phyloP scores from a whole-genome alignment of 331 rosid genomes.

The Cydonia oblonga region DNA sequence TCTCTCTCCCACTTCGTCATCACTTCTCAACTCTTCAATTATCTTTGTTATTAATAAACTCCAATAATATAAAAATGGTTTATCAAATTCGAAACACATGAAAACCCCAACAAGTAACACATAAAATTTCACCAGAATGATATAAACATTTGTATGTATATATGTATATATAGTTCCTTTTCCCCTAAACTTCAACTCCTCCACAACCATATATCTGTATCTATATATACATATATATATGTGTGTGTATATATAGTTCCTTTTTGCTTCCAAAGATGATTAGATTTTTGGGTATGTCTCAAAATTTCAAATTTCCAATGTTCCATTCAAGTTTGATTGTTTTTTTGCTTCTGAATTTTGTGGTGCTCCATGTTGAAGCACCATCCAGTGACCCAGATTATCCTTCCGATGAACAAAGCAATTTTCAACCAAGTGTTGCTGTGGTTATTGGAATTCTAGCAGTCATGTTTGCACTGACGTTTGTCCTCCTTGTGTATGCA shows the following conservation, averaged over 20 bases:
- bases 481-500: slow-evolving; percentile 54
- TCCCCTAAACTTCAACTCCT: slow-evolving; percentile 4
- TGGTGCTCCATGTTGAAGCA: slow-evolving; percentile 39
- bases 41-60: neutral
- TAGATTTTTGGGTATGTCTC: slow-evolving; percentile 1
- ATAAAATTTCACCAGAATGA: slow-evolving; percentile 10
- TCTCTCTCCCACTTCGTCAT: too few species aligned
- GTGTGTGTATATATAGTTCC: neutral
- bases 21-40: neutral
- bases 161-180: neutral
- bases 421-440: slow-evolving; percentile 58
- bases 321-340: slow-evolving; percentile 7
- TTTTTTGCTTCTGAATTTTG: slow-evolving; percentile 7
- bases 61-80: neutral
- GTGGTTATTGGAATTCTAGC: slow-evolving; percentile 57
- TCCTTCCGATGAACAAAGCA: neutral
- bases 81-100: slow-evolving; percentile 19
- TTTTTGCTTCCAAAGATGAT: slow-evolving; percentile 9
- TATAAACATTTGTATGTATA: neutral
- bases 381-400: slow-evolving; percentile 2
- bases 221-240: neutral
- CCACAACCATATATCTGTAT: neutral
- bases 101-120: slow-evolving; percentile 22
- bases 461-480: slow-evolving; percentile 51
- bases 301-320: slow-evolving; percentile 20